These are phyloP conservation scores for Sonneratia caseolaris DNA, from an alignment of 345 rosid species.

Conservation along the genomic window DNA sequence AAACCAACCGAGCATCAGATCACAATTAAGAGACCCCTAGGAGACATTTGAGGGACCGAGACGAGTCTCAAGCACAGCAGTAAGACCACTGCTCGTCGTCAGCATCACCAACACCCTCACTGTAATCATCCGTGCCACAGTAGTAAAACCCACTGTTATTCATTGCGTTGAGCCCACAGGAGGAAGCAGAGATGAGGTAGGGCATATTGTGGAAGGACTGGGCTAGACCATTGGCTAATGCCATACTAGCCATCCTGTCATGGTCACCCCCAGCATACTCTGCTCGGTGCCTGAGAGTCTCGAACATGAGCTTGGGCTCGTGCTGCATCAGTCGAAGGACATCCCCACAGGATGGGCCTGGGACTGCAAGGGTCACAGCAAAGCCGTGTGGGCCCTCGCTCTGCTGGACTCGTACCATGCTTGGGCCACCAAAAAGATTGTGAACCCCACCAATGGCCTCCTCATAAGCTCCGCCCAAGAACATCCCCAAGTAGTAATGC, in stretches of 20 bases:
- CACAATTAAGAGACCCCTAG: background rate
- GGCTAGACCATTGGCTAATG: constrained; percentile 52
- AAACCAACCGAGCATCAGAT: background rate
- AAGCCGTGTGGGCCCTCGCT: constrained; percentile 92
- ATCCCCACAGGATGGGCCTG: constrained; percentile 80
- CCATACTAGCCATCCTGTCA: constrained; percentile 23
- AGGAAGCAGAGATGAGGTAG: constrained; percentile 40
- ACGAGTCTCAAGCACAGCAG: constrained; percentile 42
- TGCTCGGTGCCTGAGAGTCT: constrained; percentile 82
- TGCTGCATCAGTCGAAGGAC: constrained; percentile 93
- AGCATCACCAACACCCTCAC: constrained; percentile 22
- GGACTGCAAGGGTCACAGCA: constrained; percentile 69
- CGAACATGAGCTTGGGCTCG: constrained; percentile 94
- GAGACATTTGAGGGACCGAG: background rate
- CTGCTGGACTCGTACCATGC: constrained; percentile 75
- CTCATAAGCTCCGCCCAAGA: constrained; percentile 96
- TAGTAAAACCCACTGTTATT: constrained; percentile 52
- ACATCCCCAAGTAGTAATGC: constrained; percentile 87
- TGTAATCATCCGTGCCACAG: constrained; percentile 38
- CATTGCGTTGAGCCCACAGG: constrained; percentile 60
- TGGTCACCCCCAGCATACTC: constrained; percentile 31
- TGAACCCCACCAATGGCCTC: constrained; percentile 98
- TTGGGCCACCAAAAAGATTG: constrained; percentile 92
- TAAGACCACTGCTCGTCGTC: constrained; percentile 65
- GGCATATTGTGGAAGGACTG: constrained; percentile 80